phyloP scores from a whole-genome alignment of 805 yeast genomes.

The Wickerhamiella musiphila region DNA sequence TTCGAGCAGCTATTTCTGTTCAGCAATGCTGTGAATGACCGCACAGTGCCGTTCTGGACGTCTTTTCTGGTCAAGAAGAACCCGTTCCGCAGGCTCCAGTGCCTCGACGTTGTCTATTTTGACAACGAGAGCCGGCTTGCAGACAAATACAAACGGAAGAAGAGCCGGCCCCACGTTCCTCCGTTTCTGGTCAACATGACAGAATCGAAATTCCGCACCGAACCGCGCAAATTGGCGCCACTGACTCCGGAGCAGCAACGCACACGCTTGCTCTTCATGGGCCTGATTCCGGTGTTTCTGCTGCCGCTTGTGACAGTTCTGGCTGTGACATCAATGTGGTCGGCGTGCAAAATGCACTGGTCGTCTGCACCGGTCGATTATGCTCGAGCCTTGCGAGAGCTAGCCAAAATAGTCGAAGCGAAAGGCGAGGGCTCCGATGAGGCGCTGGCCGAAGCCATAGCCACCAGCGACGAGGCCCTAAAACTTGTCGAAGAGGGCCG shows the following conservation, averaged over 20 bases:
- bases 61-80: constrained; percentile 55
- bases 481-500: neutral
- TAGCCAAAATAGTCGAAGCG: too few relatives aligned
- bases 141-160: constrained; percentile 1
- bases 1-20: constrained; percentile 44
- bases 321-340: too few relatives aligned
- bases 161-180: constrained; percentile 1
- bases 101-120: constrained; percentile 24
- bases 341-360: too few relatives aligned
- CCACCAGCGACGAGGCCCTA: neutral
- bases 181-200: constrained; percentile 14
- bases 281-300: constrained; percentile 5
- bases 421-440: too few relatives aligned
- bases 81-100: constrained; percentile 50
- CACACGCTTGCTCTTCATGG: constrained; percentile 3
- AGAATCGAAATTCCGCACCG: constrained; percentile 7
- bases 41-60: constrained; percentile 79
- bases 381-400: too few relatives aligned
- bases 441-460: too few relatives aligned
- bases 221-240: constrained; percentile 1
- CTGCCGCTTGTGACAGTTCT: constrained; percentile 8
- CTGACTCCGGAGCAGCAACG: constrained; percentile 1
- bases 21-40: constrained; percentile 66
- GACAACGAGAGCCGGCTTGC: constrained; percentile 18
- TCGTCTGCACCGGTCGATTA: too few relatives aligned